Evolutionary conservation across 2,329 filamentous ascomycete species (phyloP).

Genomic region (Exophiala calicioides): DNA sequence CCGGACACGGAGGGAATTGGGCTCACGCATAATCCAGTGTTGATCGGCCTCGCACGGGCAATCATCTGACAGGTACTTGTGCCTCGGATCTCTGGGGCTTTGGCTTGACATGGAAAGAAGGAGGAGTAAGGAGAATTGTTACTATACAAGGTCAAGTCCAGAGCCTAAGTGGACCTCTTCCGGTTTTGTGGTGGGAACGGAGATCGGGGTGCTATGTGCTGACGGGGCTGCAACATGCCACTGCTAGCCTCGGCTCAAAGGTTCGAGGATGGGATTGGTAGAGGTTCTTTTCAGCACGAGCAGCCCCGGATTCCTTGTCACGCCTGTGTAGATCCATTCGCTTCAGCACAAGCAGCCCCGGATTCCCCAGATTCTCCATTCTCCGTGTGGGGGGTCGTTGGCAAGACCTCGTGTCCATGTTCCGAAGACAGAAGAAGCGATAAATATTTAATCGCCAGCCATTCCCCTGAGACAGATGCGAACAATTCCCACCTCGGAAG

Average conservation of each 20-base stretch:
- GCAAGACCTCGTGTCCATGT: background rate
- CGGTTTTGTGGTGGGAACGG: background rate
- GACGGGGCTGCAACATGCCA: background rate
- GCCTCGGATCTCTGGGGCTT: background rate
- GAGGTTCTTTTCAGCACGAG: background rate
- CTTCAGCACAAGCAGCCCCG: background rate
- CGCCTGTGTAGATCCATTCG: background rate
- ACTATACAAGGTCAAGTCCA: background rate
- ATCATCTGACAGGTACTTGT: background rate
- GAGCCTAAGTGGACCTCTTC: background rate
- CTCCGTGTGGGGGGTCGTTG: background rate
- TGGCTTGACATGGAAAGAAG: background rate
- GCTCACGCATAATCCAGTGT: background rate
- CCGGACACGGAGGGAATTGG: background rate
- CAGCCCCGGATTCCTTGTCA: background rate
- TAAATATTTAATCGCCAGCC: background rate
- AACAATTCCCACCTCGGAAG: background rate
- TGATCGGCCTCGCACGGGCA: background rate
- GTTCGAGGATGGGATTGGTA: background rate
- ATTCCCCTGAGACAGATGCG: background rate
- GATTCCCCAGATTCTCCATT: background rate
- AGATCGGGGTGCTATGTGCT: background rate
- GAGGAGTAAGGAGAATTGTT: background rate
- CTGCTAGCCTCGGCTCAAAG: background rate
- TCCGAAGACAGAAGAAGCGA: background rate